phyloP scores from a whole-genome alignment of 345 rosid species.

The Populus nigra region DNA sequence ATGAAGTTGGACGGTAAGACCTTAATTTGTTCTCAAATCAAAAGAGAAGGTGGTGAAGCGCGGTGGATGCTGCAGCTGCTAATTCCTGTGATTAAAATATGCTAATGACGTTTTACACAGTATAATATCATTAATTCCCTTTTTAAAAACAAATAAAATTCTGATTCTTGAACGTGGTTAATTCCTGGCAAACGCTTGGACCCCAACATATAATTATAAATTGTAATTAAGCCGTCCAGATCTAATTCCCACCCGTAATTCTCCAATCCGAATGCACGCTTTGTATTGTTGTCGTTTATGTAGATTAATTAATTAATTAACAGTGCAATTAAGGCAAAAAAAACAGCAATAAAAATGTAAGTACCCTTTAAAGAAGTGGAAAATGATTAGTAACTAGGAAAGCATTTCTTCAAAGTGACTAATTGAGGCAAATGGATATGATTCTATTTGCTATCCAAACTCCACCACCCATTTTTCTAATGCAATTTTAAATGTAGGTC shows the following conservation, averaged over 20 bases:
- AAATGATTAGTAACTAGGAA: not conserved
- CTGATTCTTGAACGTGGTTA: not conserved
- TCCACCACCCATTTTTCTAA: constrained; percentile 7
- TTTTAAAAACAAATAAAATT: too few species aligned
- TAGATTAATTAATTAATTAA: too few species aligned
- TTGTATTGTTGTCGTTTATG: not conserved
- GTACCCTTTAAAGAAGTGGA: not conserved
- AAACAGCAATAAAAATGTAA: too few species aligned
- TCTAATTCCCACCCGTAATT: not conserved
- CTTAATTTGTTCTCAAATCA: not conserved
- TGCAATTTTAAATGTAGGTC: constrained; percentile 16
- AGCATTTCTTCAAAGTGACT: not conserved
- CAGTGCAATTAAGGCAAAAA: not conserved
- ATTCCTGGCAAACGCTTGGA: not conserved
- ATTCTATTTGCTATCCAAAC: constrained; percentile 15
- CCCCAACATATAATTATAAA: not conserved
- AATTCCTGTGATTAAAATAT: not conserved
- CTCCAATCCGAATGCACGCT: not conserved
- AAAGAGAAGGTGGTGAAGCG: not conserved
- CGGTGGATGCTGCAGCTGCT: not conserved
- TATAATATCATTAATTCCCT: too few species aligned
- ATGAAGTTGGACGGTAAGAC: too few species aligned
- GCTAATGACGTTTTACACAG: not conserved
- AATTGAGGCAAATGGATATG: constrained; percentile 5
- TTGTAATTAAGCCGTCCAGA: not conserved